phyloP scores from a whole-genome alignment of 371 early-diverging fungal genomes.

The Nematocida sp. region DNA sequence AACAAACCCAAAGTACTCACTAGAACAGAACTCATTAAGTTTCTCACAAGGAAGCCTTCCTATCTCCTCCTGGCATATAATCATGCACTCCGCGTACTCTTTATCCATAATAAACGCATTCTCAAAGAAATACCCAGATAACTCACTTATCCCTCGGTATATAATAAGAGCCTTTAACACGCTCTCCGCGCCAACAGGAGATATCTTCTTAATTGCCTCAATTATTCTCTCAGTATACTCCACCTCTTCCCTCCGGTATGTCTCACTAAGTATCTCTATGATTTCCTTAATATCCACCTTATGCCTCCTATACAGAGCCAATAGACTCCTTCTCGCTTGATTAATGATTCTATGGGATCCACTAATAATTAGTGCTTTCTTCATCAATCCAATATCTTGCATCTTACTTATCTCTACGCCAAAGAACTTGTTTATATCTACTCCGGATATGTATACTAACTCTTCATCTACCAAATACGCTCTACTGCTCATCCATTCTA shows the following conservation, averaged over 20 bases:
- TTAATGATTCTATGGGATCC: constrained; percentile 13
- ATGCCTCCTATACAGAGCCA: background rate
- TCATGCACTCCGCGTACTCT: constrained; percentile 38
- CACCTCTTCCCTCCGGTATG: constrained; percentile 17
- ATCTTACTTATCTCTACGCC: constrained; percentile 14
- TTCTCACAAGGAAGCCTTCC: constrained; percentile 2
- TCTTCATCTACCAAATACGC: background rate
- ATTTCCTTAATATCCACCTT: constrained; percentile 16
- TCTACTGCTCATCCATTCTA: background rate
- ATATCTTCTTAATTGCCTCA: constrained; percentile 1
- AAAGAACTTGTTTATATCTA: constrained; percentile 1
- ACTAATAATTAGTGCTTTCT: background rate
- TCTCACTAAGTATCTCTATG: constrained; percentile 21
- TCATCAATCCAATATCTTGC: background rate
- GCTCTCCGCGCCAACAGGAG: constrained; percentile 21
- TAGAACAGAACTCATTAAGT: constrained; percentile 22
- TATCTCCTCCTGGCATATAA: constrained; percentile 12
- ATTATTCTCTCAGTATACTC: constrained; percentile 25
- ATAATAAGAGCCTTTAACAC: constrained; percentile 41
- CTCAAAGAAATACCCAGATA: constrained; percentile 19
- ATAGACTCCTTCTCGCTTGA: background rate
- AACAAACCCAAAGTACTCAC: constrained; percentile 34
- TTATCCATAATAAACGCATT: constrained; percentile 35
- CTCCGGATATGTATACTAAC: constrained; percentile 14
- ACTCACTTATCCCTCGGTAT: background rate